A percentile compares a stretch with the other conserved stretches of the same genome.
These are phyloP conservation scores for Yamadazyma conglobata DNA, from an alignment of 1,139 yeast species.

Conservation along the genomic window DNA sequence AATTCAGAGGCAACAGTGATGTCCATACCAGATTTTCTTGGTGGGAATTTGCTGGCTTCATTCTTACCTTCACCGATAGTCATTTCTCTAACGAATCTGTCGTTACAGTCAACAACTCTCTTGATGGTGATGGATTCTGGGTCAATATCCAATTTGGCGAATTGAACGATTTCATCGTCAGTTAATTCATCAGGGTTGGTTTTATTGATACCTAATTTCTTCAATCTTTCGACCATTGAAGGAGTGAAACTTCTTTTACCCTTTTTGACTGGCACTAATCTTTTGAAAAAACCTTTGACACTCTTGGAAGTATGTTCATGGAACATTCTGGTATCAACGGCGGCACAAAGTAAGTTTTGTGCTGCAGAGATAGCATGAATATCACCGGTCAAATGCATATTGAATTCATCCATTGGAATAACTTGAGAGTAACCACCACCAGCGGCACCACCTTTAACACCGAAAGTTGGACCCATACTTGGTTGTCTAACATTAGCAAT, in stretches of 20 bases:
- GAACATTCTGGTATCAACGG: conserved; percentile 80
- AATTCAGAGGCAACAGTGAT: conserved; percentile 80
- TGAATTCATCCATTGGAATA: conserved; percentile 85
- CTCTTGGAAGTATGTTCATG: conserved; percentile 71
- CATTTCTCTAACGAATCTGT: conserved; percentile 69
- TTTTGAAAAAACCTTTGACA: conserved; percentile 59
- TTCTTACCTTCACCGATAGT: conserved; percentile 77
- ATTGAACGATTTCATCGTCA: conserved; percentile 57
- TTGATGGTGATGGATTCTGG: conserved; percentile 72
- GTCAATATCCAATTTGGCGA: conserved; percentile 66
- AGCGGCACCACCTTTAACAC: conserved; percentile 88
- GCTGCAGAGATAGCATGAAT: conserved; percentile 82
- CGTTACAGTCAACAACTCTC: conserved; percentile 80
- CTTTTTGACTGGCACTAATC: conserved; percentile 68
- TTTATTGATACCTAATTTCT: conserved; percentile 60
- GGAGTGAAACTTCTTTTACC: conserved; percentile 64
- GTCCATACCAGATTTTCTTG: conserved; percentile 74
- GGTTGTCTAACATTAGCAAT: conserved; percentile 84
- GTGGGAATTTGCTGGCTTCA: conserved; percentile 60
- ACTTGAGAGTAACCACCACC: conserved; percentile 87
- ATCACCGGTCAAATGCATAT: conserved; percentile 82
- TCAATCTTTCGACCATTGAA: conserved; percentile 62
- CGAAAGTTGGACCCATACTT: conserved; percentile 85
- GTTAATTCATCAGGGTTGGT: conserved; percentile 68
- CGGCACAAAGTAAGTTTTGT: conserved; percentile 75